phyloP scores from a whole-genome alignment of 2,329 filamentous ascomycete species.

The Diaporthe vexans region DNA sequence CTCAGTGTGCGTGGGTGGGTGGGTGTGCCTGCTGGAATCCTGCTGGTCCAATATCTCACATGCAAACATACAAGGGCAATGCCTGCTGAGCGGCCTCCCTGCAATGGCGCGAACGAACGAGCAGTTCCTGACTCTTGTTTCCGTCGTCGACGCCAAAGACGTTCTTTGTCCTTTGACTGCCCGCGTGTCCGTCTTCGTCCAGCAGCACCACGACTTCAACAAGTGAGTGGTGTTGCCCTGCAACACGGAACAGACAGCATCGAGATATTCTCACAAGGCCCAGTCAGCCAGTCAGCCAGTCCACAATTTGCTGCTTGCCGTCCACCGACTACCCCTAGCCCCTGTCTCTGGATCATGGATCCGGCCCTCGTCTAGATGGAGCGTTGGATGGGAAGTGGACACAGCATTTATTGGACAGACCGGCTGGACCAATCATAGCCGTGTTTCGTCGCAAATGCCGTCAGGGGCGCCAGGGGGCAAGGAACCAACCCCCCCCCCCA shows the following conservation, averaged over 20 bases:
- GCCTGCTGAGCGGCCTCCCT: conserved; percentile 28
- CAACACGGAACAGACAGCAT: conserved; percentile 1
- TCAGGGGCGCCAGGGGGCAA: conserved; percentile 36
- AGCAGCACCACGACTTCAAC: background rate
- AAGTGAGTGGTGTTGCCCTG: background rate
- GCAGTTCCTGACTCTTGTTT: conserved; percentile 26
- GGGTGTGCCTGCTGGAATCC: conserved; percentile 4
- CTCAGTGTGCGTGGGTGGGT: background rate
- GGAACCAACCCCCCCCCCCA: conserved; percentile 22
- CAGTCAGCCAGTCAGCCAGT: background rate
- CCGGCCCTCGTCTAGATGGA: conserved; percentile 34
- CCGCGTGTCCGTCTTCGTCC: background rate
- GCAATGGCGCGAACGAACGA: background rate
- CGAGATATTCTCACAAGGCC: background rate
- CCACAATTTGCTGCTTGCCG: conserved; percentile 15
- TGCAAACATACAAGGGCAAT: conserved; percentile 23
- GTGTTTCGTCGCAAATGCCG: conserved; percentile 35
- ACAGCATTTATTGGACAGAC: conserved; percentile 33
- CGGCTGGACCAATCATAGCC: conserved; percentile 13
- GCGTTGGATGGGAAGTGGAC: conserved; percentile 35
- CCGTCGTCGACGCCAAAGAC: conserved; percentile 4
- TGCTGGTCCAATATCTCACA: conserved; percentile 22
- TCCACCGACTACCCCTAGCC: conserved; percentile 32
- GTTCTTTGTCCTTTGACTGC: conserved; percentile 1
- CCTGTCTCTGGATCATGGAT: conserved; percentile 37